These are phyloP conservation scores for Russula compacta DNA, from an alignment of 768 basidiomycete species.

Conservation along the genomic window DNA sequence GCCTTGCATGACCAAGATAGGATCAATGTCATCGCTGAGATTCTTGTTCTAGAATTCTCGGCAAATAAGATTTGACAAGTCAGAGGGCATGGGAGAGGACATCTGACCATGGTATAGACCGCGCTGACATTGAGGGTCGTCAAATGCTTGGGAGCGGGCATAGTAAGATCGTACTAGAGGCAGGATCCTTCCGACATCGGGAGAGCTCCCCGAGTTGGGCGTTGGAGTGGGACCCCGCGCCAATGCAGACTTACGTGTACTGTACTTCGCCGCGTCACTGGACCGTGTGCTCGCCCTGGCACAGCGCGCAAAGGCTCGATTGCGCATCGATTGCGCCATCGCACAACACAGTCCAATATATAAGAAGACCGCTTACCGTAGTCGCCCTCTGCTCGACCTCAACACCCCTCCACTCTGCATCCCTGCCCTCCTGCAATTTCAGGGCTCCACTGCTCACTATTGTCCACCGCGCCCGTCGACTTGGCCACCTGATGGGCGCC, in stretches of 20 bases:
- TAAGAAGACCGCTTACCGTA: too few relatives aligned
- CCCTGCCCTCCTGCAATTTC: neutral
- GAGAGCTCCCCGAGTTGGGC: neutral
- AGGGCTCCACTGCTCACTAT: neutral
- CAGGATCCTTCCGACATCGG: neutral
- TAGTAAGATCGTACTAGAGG: neutral
- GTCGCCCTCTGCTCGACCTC: neutral
- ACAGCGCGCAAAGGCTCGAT: neutral
- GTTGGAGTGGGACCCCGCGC: neutral
- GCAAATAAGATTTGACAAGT: neutral
- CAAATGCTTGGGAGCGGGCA: neutral
- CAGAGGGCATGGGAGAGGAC: too few relatives aligned
- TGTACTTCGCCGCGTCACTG: too few relatives aligned
- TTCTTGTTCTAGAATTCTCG: conserved; percentile 46
- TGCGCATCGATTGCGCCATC: conserved; percentile 19
- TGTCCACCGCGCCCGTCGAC: neutral
- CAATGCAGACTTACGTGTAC: neutral
- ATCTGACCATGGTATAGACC: neutral
- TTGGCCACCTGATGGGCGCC: conserved; percentile 3
- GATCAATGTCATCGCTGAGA: conserved; percentile 51
- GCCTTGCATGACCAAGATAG: conserved; percentile 57
- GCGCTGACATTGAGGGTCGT: neutral
- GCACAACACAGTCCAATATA: neutral
- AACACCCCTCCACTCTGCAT: neutral
- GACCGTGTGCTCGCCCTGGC: neutral